Percentiles rank a stretch among this genome's conserved stretches.
Evolutionary conservation across 2,329 filamentous ascomycete species (phyloP).

Genomic region (Leptographium procerum): DNA sequence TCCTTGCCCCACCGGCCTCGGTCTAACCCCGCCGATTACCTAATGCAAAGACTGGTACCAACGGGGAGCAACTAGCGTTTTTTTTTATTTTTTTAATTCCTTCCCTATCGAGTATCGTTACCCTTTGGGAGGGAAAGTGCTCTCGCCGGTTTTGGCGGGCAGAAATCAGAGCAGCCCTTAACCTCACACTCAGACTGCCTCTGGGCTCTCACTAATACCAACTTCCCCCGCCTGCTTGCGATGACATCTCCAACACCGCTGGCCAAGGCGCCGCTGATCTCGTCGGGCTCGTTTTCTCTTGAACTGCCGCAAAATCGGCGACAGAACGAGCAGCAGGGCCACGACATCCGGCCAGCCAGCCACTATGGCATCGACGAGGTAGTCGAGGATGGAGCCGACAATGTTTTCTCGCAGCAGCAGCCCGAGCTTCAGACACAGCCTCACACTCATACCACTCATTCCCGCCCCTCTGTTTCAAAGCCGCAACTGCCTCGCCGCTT

Average conservation of each 20-base stretch:
- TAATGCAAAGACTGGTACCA: not conserved
- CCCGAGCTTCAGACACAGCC: not conserved
- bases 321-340: constrained; percentile 25
- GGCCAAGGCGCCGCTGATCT: constrained; percentile 1
- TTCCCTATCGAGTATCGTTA: not conserved
- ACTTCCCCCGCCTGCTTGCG: not conserved
- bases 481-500: constrained; percentile 36
- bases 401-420: constrained; percentile 18
- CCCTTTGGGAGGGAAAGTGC: not conserved
- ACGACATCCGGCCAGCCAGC: constrained; percentile 28
- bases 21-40: not conserved
- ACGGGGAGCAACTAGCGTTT: not conserved
- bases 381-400: constrained; percentile 39
- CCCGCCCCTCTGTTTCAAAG: not conserved
- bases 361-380: constrained; percentile 55
- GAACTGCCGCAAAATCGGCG: constrained; percentile 54
- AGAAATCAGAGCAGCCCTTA: not conserved
- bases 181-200: not conserved
- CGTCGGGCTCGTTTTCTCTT: constrained; percentile 10
- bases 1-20: not conserved
- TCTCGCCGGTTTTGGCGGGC: not conserved
- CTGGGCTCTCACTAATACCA: too few species aligned
- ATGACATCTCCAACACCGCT: not conserved
- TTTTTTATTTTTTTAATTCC: not conserved
- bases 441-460: not conserved